These are phyloP conservation scores for Colletotrichum paranaense DNA, from an alignment of 2,329 filamentous ascomycete genomes.

Conservation along the genomic window DNA sequence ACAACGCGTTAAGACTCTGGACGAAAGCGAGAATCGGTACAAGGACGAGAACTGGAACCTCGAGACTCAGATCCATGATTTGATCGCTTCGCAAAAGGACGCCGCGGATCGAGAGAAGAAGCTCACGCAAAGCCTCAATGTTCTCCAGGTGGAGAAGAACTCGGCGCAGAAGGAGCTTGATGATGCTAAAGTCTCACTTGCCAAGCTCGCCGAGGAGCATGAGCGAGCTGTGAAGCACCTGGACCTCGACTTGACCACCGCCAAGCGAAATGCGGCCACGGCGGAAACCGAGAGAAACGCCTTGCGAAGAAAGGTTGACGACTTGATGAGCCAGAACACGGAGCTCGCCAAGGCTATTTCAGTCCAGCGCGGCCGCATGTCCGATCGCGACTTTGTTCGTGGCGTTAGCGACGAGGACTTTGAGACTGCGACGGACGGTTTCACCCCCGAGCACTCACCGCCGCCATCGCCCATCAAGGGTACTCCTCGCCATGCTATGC, in stretches of 20 bases:
- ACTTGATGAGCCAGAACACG: constrained; percentile 88
- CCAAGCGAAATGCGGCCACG: constrained; percentile 82
- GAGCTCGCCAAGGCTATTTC: constrained; percentile 89
- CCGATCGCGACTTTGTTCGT: constrained; percentile 72
- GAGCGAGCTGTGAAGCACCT: constrained; percentile 81
- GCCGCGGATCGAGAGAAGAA: constrained; percentile 85
- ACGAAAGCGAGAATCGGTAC: constrained; percentile 95
- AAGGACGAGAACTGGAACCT: constrained; percentile 99
- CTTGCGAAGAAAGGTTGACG: constrained; percentile 87
- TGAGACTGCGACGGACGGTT: constrained; percentile 73
- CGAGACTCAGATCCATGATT: constrained; percentile 90
- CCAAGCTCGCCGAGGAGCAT: constrained; percentile 86
- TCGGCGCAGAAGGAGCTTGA: constrained; percentile 87
- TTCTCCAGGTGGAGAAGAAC: constrained; percentile 80
- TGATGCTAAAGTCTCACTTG: constrained; percentile 83
- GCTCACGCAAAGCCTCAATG: constrained; percentile 77
- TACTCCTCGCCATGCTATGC: constrained; percentile 87
- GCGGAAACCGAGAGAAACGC: constrained; percentile 83
- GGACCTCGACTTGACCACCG: constrained; percentile 86
- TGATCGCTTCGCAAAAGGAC: constrained; percentile 79
- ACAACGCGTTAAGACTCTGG: constrained; percentile 83
- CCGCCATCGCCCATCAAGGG: constrained; percentile 91
- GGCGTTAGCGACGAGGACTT: constrained; percentile 72
- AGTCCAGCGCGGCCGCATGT: constrained; percentile 73
- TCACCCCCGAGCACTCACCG: constrained; percentile 89